Conservation (phyloP, 495 filamentous ascomycete species). For the Cetradonia linearis region DNA sequence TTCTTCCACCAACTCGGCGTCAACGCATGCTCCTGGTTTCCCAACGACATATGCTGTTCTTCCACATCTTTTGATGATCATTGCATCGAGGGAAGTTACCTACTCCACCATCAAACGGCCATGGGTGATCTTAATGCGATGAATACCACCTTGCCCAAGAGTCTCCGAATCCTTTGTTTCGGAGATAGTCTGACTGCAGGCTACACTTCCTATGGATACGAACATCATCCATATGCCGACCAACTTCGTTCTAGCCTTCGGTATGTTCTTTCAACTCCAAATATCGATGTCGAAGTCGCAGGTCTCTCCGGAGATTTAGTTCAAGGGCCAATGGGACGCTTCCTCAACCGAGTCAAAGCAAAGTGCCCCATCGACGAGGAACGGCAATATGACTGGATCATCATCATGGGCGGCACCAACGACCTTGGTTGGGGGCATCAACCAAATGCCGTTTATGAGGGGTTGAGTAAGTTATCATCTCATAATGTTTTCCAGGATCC, state of each 20-base stretch:
- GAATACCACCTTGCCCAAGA: slow-evolving; percentile 8
- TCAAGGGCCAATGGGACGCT: slow-evolving; percentile 28
- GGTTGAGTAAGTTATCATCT: slow-evolving; percentile 32
- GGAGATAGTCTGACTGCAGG: slow-evolving; percentile 55
- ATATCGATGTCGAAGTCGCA: slow-evolving; percentile 31
- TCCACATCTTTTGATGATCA: not conserved
- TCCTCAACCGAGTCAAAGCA: slow-evolving; percentile 37
- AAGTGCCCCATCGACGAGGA: slow-evolving; percentile 31
- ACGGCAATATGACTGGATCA: slow-evolving; percentile 34
- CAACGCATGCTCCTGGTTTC: slow-evolving; percentile 15
- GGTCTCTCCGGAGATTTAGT: slow-evolving; percentile 47
- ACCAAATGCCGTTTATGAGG: slow-evolving; percentile 32
- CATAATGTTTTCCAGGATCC: slow-evolving; percentile 27
- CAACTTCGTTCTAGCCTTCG: slow-evolving; percentile 26
- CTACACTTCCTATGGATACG: slow-evolving; percentile 36
- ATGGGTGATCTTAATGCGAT: slow-evolving; percentile 4
- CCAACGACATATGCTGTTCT: slow-evolving; percentile 16
- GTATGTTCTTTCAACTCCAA: slow-evolving; percentile 7
- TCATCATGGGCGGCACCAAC: slow-evolving; percentile 51
- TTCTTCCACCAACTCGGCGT: not conserved
- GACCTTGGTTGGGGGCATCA: slow-evolving; percentile 38
- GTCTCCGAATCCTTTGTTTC: slow-evolving; percentile 47
- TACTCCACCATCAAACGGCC: not conserved
- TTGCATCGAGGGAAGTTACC: not conserved
- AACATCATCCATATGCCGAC: slow-evolving; percentile 44